phyloP scores from a whole-genome alignment of 495 filamentous ascomycete species.

The Stereocaulon alpinum region DNA sequence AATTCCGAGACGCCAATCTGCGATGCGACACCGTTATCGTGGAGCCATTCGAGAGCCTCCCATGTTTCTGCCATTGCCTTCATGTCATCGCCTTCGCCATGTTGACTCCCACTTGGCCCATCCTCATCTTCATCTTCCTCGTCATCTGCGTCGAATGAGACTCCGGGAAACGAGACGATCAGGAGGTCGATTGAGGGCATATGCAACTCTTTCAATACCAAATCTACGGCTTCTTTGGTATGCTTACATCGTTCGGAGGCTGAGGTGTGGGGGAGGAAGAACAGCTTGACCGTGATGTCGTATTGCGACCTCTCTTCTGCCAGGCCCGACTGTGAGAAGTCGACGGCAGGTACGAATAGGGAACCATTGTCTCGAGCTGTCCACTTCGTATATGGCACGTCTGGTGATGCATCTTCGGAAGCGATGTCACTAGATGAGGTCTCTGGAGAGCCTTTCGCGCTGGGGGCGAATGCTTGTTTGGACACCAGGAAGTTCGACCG shows the following conservation, averaged over 20 bases:
- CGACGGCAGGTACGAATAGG: conserved; percentile 67
- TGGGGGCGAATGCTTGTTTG: conserved; percentile 40
- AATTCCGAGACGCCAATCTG: conserved; percentile 85
- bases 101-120: conserved; percentile 47
- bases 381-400: conserved; percentile 44
- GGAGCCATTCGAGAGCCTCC: conserved; percentile 61
- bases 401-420: conserved; percentile 23
- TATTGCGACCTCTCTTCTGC: conserved; percentile 71
- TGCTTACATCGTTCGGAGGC: conserved; percentile 50
- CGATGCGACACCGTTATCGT: conserved; percentile 57
- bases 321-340: conserved; percentile 59
- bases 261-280: conserved; percentile 69
- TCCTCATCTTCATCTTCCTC: conserved; percentile 70
- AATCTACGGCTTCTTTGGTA: conserved; percentile 62
- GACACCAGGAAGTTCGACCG: conserved; percentile 67
- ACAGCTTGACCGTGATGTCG: conserved; percentile 88
- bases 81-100: conserved; percentile 38
- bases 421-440: conserved; percentile 22
- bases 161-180: conserved; percentile 85
- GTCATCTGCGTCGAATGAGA: conserved; percentile 88
- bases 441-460: conserved; percentile 21
- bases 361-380: conserved; percentile 47
- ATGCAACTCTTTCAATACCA: conserved; percentile 69
- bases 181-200: conserved; percentile 72
- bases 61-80: conserved; percentile 66